Evolutionary conservation across 805 yeast genomes (phyloP), one percentile per base, ranked within the genome.

Genomic region (Candida sakaeoensis): DNA sequence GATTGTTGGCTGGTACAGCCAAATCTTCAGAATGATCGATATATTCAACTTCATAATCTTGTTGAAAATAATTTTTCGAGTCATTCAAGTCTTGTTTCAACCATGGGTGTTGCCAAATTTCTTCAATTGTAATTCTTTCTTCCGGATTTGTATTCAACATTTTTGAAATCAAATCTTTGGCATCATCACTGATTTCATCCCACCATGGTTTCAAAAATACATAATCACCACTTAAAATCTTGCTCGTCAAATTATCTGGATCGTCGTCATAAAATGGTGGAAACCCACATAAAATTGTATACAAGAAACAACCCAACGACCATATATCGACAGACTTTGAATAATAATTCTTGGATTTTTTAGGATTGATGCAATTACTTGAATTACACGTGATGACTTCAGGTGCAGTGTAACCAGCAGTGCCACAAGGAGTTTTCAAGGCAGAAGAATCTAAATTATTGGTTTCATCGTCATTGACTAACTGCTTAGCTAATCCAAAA

Each of bases 121-220:
- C 81, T 35, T 80, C 81, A 32, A 84, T 74, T 2, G 85, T 76
- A 47, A 81, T 83, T 51, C 95, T 69, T 39, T 72, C 73, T 9
- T 68, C 66, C 1, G 93, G 90, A 55, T 85, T 79, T 12, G 82
- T 83, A 19, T 82, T 80, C 46, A 85, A 65, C 58, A 85, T 68
- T 51, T 75, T 79, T 3, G 74, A 61, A 10, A 85, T 85, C 51
- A 85, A 72, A 50, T 74, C 74, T 53, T 84, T 85, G 19, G 89
- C 90, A 26, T 80, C 87, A 28, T 57, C 61, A 37, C 82, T 72
- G 25, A 85, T 82, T 55, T 85, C 95, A 60, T 85, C 93, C 87
- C 93, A 85, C 95, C 95, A 85, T 1, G 95, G 95, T 43, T 75
- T 65, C 39, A 85, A 65, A 55, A 84, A 85, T n/a, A 77, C 75